Evolutionary conservation across 2,329 filamentous ascomycete species (phyloP).

Genomic region (Aspergillus aculeatus): DNA sequence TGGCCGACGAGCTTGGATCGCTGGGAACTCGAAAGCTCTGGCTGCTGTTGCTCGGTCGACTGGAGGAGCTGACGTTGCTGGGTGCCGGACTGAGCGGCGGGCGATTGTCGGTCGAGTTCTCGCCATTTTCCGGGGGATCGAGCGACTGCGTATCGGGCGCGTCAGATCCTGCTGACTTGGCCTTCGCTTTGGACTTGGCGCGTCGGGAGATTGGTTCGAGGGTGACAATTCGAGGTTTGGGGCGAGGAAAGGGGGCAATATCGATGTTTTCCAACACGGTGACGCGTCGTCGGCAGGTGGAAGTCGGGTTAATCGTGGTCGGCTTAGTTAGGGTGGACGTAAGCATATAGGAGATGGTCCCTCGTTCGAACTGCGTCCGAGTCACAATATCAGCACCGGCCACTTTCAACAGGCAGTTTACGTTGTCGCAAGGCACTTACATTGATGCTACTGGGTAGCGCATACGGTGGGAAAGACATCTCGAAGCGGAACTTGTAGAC

Average conservation of each 20-base stretch:
- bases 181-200: conserved; percentile 57
- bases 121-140: conserved; percentile 45
- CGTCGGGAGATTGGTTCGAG: conserved; percentile 80
- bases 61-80: conserved; percentile 71
- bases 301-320: conserved; percentile 76
- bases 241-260: conserved; percentile 70
- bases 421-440: conserved; percentile 54
- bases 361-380: conserved; percentile 77
- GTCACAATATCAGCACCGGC: neutral
- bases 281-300: conserved; percentile 77
- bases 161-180: conserved; percentile 47
- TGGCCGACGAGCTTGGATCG: conserved; percentile 42
- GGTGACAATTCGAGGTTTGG: conserved; percentile 78
- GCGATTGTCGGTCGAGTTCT: conserved; percentile 33
- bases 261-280: conserved; percentile 80
- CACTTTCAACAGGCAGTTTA: neutral
- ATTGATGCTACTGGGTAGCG: conserved; percentile 82
- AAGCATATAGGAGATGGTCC: conserved; percentile 87
- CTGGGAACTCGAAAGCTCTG: conserved; percentile 55
- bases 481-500: conserved; percentile 67
- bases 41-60: conserved; percentile 65
- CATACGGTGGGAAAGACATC: conserved; percentile 59
- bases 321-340: conserved; percentile 87
- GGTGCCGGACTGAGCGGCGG: conserved; percentile 51
- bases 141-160: conserved; percentile 47